A percentile compares a stretch with the other conserved stretches of the same genome.
phyloP scores from a whole-genome alignment of 2,329 filamentous ascomycete genomes.

The Pezicula carpinea region DNA sequence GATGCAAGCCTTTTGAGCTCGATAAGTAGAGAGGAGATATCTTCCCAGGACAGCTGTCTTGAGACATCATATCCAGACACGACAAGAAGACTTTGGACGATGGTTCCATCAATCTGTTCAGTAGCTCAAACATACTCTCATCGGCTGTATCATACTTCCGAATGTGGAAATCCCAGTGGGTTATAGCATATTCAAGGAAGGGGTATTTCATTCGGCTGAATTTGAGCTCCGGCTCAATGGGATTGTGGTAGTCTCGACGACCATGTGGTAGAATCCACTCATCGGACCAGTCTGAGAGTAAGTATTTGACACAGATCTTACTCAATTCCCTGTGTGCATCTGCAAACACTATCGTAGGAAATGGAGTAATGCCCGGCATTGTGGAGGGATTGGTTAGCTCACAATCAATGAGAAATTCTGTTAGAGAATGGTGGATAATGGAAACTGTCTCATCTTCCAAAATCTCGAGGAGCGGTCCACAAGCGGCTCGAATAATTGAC shows the following conservation, averaged over 20 bases:
- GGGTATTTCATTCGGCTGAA: conserved; percentile 11
- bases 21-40: conserved; percentile 12
- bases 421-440: conserved; percentile 43
- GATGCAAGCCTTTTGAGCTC: conserved; percentile 7
- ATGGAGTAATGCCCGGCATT: neutral
- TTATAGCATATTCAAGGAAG: conserved; percentile 15
- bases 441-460: conserved; percentile 39
- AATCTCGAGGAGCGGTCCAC: conserved; percentile 37
- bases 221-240: conserved; percentile 1
- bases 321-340: conserved; percentile 5
- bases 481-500: conserved; percentile 26
- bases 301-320: conserved; percentile 2
- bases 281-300: neutral
- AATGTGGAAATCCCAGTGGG: conserved; percentile 12
- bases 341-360: conserved; percentile 4
- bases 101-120: conserved; percentile 5
- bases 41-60: neutral
- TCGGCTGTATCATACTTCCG: conserved; percentile 3
- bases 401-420: conserved; percentile 36
- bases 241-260: neutral
- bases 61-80: conserved; percentile 6
- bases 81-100: conserved; percentile 2
- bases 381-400: neutral
- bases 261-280: neutral
- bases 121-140: neutral